Evolutionary conservation across 2,329 filamentous ascomycete species (phyloP), one percentile per base, ranked within the genome.

Genomic region (Rhinocladiella similis): DNA sequence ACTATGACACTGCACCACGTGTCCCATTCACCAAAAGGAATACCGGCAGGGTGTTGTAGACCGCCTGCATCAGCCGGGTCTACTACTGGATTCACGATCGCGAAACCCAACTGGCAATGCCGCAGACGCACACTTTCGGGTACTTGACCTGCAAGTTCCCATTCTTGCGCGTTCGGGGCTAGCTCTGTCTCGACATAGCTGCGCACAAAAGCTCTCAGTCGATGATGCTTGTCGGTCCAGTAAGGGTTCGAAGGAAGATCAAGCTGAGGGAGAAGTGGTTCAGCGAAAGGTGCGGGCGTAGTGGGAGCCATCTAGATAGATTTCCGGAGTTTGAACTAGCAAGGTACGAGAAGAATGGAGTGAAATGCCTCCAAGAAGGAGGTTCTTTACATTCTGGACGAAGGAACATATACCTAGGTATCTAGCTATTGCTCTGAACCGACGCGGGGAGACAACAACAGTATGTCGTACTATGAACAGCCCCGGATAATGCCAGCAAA

Each of bases 21-120:
- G 66, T 90, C 87, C 74, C 86, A 91, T 25, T 91, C 86, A 66
- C 90, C 87, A 3, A 90, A 83, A 62, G 83, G 84, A 2, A 87
- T 72, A 0, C 81, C 81, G 1, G 86, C 87, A 0, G 85, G 75
- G 33, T 91, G 91, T 80, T 65, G 87, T 80, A 60, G 83, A 74
- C 48, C 91, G 83, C 1, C 85, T 84, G 27, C 87, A 66, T 50
- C 77, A 79, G 70, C 85, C 84, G 60, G 90, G 73, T 83, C 86
- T 86, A 53, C 79, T 77, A 3, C 86, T 80, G 0, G 88, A 87
- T 33, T 91, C 19, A 91, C 75, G 12, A 83, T 83, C 0, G 87
- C 85, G 16, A 91, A 71, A 13, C 91, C 73, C 80, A 91, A 79
- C 54, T 81, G 76, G 33, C 81, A 82, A 67, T 91, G 90, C 14